Percentiles rank a stretch among this genome's conserved stretches.
phyloP scores from a whole-genome alignment of 2,329 filamentous ascomycete genomes.

The Fusarium longipes region DNA sequence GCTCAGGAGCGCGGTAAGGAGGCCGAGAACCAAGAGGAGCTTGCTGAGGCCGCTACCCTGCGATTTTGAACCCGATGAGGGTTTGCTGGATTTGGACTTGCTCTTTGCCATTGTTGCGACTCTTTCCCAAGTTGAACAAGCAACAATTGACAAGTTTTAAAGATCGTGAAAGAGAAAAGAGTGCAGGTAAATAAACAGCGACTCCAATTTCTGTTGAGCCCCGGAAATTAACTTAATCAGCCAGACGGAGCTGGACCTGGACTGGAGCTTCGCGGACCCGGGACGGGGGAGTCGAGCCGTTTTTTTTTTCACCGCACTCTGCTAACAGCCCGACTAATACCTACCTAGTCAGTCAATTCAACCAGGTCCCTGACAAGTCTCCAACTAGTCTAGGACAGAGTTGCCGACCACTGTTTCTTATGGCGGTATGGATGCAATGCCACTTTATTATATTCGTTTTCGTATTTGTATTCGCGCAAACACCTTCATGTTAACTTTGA shows the following conservation, averaged over 20 bases:
- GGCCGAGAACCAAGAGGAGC: constrained; percentile 61
- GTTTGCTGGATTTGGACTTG: constrained; percentile 34
- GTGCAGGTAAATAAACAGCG: constrained; percentile 1
- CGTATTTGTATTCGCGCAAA: constrained; percentile 41
- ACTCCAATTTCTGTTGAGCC: constrained; percentile 31
- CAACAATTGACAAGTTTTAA: background rate
- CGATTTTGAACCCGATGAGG: constrained; percentile 34
- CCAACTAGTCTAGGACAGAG: no score
- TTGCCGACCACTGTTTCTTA: constrained; percentile 24
- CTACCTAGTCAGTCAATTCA: background rate
- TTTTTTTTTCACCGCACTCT: background rate
- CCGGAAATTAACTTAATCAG: constrained; percentile 35
- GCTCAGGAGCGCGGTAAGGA: constrained; percentile 65
- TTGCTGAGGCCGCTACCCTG: constrained; percentile 48
- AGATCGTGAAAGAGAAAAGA: constrained; percentile 7
- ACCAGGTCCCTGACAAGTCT: constrained; percentile 39
- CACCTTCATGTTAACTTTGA: background rate
- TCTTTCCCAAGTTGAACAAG: constrained; percentile 1
- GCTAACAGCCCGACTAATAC: no score
- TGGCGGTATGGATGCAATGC: constrained; percentile 6
- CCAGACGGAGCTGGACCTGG: constrained; percentile 28
- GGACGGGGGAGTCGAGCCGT: background rate
- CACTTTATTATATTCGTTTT: constrained; percentile 35
- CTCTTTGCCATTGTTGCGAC: constrained; percentile 31
- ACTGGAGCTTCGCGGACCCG: constrained; percentile 17